These are phyloP conservation scores for Boletus patriciae DNA, from an alignment of 768 basidiomycete species.

Conservation along the genomic window DNA sequence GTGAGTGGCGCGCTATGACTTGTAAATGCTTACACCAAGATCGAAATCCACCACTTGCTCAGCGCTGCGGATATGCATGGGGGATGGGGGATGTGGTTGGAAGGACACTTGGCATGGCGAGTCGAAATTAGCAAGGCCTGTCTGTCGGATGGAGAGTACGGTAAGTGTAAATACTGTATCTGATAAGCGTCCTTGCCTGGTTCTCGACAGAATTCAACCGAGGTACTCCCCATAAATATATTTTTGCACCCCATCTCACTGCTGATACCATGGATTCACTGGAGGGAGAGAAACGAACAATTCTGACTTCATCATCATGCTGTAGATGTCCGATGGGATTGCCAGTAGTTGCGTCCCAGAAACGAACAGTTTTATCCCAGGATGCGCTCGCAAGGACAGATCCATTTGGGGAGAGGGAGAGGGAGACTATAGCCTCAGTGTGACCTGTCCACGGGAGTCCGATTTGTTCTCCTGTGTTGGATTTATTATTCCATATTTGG, in stretches of 20 bases:
- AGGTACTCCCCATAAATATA: neutral
- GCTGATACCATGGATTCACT: neutral
- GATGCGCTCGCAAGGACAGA: too few species aligned
- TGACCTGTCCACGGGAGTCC: too few species aligned
- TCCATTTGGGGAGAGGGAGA: too few species aligned
- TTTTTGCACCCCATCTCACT: too few species aligned
- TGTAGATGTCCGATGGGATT: neutral
- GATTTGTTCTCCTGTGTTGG: too few species aligned
- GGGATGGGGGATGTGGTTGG: too few species aligned
- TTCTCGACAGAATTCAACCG: neutral
- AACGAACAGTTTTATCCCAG: neutral
- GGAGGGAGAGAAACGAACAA: slow-evolving; percentile 1
- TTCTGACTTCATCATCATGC: neutral
- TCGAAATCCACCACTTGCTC: neutral
- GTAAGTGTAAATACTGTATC: neutral
- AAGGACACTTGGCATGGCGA: neutral
- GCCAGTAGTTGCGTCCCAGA: slow-evolving; percentile 1
- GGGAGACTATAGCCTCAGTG: too few species aligned
- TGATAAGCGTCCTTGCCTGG: too few species aligned
- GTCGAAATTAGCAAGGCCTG: neutral
- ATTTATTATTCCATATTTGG: too few species aligned
- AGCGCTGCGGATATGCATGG: neutral
- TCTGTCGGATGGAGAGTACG: neutral
- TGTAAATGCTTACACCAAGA: neutral
- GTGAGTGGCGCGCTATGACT: too few species aligned